Evolutionary conservation across 2,329 filamentous ascomycete species (phyloP).

Genomic region (Lasiodiplodia theobromae): DNA sequence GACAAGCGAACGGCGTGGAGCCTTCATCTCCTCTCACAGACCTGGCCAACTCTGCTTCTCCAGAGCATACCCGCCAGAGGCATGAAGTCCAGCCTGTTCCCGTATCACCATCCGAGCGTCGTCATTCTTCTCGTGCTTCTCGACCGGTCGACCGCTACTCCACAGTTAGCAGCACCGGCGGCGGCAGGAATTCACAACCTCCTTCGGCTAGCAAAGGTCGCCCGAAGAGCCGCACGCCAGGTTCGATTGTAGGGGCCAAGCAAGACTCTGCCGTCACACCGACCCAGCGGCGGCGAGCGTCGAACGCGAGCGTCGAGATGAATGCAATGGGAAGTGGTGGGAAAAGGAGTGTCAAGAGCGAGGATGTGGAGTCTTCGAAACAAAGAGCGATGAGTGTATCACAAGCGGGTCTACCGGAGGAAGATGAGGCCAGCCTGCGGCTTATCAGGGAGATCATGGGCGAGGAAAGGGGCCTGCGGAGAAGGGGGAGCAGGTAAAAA

Average conservation of each 20-base stretch:
- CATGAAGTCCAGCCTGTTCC: background rate
- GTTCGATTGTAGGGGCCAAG: background rate
- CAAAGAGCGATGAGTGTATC: conserved; percentile 37
- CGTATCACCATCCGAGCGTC: conserved; percentile 14
- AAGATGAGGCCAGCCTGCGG: conserved; percentile 40
- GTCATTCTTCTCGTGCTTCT: conserved; percentile 32
- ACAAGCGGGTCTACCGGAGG: conserved; percentile 34
- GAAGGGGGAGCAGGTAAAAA: conserved; percentile 29
- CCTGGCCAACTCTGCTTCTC: conserved; percentile 31
- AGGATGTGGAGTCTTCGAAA: conserved; percentile 41
- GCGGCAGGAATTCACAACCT: conserved; percentile 33
- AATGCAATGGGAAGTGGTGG: conserved; percentile 27
- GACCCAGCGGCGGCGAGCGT: conserved; percentile 15
- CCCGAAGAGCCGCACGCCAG: conserved; percentile 37
- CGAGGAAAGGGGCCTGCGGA: conserved; percentile 41
- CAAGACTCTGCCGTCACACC: conserved; percentile 3
- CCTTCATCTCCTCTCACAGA: conserved; percentile 33
- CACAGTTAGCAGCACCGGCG: conserved; percentile 31
- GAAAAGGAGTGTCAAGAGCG: conserved; percentile 32
- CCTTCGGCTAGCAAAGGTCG: conserved; percentile 32
- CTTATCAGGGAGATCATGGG: conserved; percentile 42
- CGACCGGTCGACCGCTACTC: conserved; percentile 32
- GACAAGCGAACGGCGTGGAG: conserved; percentile 19
- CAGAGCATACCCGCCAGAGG: conserved; percentile 18
- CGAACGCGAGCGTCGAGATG: conserved; percentile 30